Conservation (phyloP, 441 rosid genomes). For the Sinapis alba region DNA sequence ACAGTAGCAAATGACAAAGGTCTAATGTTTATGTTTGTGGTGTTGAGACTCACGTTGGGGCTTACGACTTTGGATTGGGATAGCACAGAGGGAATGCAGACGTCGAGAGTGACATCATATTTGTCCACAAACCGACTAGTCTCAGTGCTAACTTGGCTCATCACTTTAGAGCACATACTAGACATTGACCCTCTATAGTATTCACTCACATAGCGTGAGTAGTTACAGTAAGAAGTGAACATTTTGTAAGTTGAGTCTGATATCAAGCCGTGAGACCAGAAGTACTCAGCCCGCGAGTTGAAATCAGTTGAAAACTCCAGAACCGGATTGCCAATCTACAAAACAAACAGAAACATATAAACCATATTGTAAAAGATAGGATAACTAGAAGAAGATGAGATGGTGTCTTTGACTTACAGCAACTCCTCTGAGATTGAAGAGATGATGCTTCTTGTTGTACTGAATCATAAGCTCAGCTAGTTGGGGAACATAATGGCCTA, state of each 20-base stretch:
- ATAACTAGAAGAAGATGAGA: neutral
- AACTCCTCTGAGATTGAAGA: constrained; percentile 89
- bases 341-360: neutral
- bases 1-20: neutral
- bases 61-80: constrained; percentile 76
- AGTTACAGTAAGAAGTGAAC: constrained; percentile 90
- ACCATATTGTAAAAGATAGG: neutral
- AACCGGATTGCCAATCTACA: constrained; percentile 94
- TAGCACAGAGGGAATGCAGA: constrained; percentile 82
- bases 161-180: constrained; percentile 78
- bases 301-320: constrained; percentile 83
- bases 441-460: constrained; percentile 69
- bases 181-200: constrained; percentile 82
- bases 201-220: constrained; percentile 89
- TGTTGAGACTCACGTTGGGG: constrained; percentile 61
- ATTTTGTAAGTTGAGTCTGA: constrained; percentile 82
- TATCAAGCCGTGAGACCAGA: constrained; percentile 96
- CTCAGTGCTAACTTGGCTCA: constrained; percentile 80
- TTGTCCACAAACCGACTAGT: constrained; percentile 94
- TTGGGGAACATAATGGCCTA: constrained; percentile 96
- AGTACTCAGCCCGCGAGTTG: constrained; percentile 91
- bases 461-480: constrained; percentile 83
- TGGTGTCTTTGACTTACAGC: constrained; percentile 60
- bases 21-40: neutral
- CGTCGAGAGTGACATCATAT: constrained; percentile 96